Conservation (phyloP, 75 land plant species). For the Pseudotsuga menziesii region DNA sequence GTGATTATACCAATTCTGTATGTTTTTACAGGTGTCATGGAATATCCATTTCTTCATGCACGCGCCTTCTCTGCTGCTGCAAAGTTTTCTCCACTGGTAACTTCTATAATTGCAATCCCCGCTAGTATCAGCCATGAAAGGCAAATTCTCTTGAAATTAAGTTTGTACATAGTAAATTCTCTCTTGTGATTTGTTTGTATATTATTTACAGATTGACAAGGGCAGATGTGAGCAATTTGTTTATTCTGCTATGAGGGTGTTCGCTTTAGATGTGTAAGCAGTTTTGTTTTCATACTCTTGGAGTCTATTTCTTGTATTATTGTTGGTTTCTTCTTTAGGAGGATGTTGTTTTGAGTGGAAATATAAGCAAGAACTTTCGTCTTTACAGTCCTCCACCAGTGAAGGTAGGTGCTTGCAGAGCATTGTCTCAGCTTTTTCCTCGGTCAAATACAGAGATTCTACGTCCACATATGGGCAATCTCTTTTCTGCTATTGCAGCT, state of each 20-base stretch:
- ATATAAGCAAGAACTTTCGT: not conserved
- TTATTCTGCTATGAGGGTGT: conserved; percentile 57
- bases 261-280: conserved; percentile 72
- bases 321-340: not conserved
- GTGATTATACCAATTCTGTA: not conserved
- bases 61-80: conserved; percentile 74
- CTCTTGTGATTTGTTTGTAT: not conserved
- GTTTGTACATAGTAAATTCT: not conserved
- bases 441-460: conserved; percentile 32
- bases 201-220: conserved; percentile 54
- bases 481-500: conserved; percentile 57
- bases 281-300: not conserved
- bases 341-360: not conserved
- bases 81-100: conserved; percentile 79
- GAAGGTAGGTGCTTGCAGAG: conserved; percentile 90
- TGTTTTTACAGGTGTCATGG: conserved; percentile 42
- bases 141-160: not conserved
- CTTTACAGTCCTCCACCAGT: conserved; percentile 72
- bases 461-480: conserved; percentile 45
- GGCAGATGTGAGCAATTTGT: conserved; percentile 54
- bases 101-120: not conserved
- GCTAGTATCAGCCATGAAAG: not conserved
- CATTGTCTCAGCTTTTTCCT: conserved; percentile 70
- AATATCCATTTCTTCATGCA: conserved; percentile 85
- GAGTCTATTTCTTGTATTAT: conserved; percentile 4